Evolutionary conservation across 495 filamentous ascomycete species (phyloP).

Genomic region (Tuber microsphaerosporum): DNA sequence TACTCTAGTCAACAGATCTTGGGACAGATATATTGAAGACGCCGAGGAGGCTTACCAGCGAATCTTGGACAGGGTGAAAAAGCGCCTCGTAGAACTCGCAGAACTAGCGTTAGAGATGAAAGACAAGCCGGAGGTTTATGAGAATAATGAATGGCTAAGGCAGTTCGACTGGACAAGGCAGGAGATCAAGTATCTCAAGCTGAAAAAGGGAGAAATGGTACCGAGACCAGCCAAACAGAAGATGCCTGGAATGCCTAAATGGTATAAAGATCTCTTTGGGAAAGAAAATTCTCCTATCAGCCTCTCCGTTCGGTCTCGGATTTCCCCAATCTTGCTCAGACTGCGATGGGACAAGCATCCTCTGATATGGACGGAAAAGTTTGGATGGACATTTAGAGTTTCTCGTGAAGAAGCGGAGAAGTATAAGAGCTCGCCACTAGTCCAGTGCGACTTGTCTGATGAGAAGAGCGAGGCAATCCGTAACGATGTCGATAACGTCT

Average conservation of each 20-base stretch:
- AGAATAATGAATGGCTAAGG: conserved; percentile 75
- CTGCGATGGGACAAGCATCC: conserved; percentile 85
- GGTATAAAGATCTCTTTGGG: conserved; percentile 86
- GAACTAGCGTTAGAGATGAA: conserved; percentile 69
- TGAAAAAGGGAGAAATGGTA: conserved; percentile 74
- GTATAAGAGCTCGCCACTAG: conserved; percentile 64
- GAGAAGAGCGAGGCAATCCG: conserved; percentile 59
- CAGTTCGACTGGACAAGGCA: conserved; percentile 96
- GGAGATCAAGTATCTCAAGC: conserved; percentile 56
- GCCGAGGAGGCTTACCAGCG: conserved; percentile 78
- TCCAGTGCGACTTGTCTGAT: conserved; percentile 60
- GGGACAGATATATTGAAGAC: conserved; percentile 72
- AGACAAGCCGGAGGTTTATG: conserved; percentile 57
- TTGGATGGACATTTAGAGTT: conserved; percentile 87
- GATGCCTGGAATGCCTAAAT: conserved; percentile 85
- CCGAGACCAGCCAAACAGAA: conserved; percentile 81
- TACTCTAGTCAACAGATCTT: conserved; percentile 78
- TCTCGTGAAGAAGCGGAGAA: conserved; percentile 54
- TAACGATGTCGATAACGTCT: conserved; percentile 59
- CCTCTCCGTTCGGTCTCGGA: conserved; percentile 77
- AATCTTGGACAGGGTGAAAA: conserved; percentile 65
- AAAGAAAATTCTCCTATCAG: conserved; percentile 58
- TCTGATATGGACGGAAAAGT: conserved; percentile 82
- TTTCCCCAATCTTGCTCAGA: conserved; percentile 77
- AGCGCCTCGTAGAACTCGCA: conserved; percentile 63